These are phyloP conservation scores for Albizia julibrissin DNA, from an alignment of 306 rosid species.

Conservation along the genomic window DNA sequence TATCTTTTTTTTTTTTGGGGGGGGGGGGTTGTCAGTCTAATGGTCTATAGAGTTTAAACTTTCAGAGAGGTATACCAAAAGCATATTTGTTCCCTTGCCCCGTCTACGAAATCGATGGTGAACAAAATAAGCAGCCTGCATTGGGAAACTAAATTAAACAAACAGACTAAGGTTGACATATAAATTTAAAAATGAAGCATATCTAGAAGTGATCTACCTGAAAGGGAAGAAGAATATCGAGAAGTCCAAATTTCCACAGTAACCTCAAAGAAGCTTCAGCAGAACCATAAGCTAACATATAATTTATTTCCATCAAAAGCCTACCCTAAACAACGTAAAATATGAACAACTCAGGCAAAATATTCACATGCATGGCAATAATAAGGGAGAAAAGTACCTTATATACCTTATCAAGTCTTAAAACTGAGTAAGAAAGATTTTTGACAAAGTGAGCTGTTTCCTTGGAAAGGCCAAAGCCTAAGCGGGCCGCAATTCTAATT, in stretches of 20 bases:
- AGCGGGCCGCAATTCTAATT: constrained; percentile 86
- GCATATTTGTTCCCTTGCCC: constrained; percentile 85
- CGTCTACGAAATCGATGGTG: constrained; percentile 68
- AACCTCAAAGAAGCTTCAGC: constrained; percentile 83
- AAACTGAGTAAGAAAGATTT: constrained; percentile 51
- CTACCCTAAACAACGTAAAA: constrained; percentile 63
- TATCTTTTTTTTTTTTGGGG: background rate
- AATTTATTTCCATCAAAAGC: constrained; percentile 83
- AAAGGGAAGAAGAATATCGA: constrained; percentile 78
- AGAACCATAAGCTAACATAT: constrained; percentile 90
- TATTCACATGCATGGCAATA: constrained; percentile 18
- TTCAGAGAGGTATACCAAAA: constrained; percentile 60
- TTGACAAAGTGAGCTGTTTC: constrained; percentile 75
- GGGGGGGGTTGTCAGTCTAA: background rate
- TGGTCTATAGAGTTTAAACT: constrained; percentile 19
- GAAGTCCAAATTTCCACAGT: constrained; percentile 83
- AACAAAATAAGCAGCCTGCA: constrained; percentile 88
- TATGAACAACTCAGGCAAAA: constrained; percentile 29
- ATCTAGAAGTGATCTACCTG: constrained; percentile 48
- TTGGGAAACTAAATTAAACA: constrained; percentile 30
- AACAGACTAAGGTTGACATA: constrained; percentile 27
- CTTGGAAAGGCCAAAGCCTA: constrained; percentile 70
- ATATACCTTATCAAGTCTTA: constrained; percentile 79
- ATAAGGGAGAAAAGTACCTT: constrained; percentile 28
- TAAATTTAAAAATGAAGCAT: constrained; percentile 25